Evolutionary conservation across 495 filamentous ascomycete species (phyloP), one percentile per base, ranked within the genome.

Genomic region (Diplogelasinospora grovesii): DNA sequence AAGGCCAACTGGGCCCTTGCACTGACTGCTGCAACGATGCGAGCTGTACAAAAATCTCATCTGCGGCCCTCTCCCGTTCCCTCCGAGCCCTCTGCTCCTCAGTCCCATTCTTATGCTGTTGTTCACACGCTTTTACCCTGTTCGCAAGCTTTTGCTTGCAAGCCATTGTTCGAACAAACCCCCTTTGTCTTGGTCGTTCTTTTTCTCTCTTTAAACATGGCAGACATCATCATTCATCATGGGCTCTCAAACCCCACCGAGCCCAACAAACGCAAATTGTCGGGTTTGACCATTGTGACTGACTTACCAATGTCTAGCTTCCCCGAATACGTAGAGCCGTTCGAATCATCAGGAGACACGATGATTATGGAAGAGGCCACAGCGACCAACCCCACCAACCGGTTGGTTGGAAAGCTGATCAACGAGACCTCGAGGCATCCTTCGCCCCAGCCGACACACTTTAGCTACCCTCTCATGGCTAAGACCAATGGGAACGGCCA

Each of bases 361-460:
- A 48, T 62, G 46, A n/a, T n/a, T n/a, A 60, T 48, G 46, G 49
- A 53, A 7, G 51, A 55, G 5, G 45, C 58, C 8, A 24, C 23
- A 4, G 24, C 37, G 8, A 48, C 45, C 20, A 47, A 29, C 39
- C 52, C 52, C 25, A 55, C 62, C 45, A 60, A 63, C 47, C 50
- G 46, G 36, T 36, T 60, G 48, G 48, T 69, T 36, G 53, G 53
- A 31, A 60, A 55, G 45, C 18, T 59, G 27, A 44, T 46, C 15
- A 60, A 41, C 28, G 43, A 66, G 8, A 41, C 46, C 4, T 48
- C 39, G 27, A 63, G 68, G 7, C 67, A 82, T 42, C 89, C 92
- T 5, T 96, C 92, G 11, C 92, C 92, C 5, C 87, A 93, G 55
- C 89, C 90, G 15, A 90, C 86, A 18, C 89, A 95, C 56, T 65